Evolutionary conservation across 208 protist species (phyloP).

Genomic region (Trichomonas gallinae): DNA sequence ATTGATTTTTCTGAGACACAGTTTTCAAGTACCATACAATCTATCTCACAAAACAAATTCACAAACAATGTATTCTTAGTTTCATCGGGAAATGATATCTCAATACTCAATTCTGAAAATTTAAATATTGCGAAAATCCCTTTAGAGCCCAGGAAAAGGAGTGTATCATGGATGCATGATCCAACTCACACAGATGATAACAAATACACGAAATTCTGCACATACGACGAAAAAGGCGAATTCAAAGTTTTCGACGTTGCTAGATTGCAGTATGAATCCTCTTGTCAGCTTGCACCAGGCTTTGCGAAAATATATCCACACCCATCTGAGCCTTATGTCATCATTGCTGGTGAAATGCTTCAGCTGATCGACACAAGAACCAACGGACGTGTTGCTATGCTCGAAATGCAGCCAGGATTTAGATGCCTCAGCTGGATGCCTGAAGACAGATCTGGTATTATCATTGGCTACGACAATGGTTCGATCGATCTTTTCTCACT

Average conservation of each 20-base stretch:
- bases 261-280: background rate
- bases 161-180: background rate
- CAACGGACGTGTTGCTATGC: background rate
- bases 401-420: background rate
- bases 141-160: background rate
- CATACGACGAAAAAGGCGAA: background rate
- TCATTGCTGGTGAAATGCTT: background rate
- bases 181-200: no score
- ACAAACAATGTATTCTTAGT: background rate
- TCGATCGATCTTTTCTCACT: background rate
- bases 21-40: background rate
- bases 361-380: background rate
- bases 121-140: background rate
- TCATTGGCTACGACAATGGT: background rate
- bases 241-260: background rate
- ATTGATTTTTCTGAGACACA: background rate
- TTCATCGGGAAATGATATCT: background rate
- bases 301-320: background rate
- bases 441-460: background rate
- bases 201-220: background rate
- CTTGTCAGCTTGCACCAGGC: background rate
- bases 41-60: background rate
- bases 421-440: background rate
- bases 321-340: background rate
- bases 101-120: background rate